phyloP scores from a whole-genome alignment of 768 basidiomycete genomes.

The Kwoniella newhampshirensis region DNA sequence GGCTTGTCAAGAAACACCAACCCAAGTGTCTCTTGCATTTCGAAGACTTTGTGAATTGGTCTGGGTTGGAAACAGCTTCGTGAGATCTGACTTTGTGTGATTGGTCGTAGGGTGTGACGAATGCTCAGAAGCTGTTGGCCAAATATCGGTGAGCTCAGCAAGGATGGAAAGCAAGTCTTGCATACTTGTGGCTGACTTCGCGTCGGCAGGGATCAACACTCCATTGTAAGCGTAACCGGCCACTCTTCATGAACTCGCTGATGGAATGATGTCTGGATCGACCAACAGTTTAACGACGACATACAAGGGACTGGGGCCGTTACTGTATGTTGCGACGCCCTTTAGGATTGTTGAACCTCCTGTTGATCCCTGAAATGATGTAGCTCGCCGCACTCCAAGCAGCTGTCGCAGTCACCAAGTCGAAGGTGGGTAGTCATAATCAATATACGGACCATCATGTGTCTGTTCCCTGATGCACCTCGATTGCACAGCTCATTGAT shows the following conservation, averaged over 20 bases:
- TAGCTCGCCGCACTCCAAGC: constrained; percentile 51
- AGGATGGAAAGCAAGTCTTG: constrained; percentile 7
- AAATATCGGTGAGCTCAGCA: constrained; percentile 35
- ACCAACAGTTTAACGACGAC: constrained; percentile 69
- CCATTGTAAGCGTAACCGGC: constrained; percentile 28
- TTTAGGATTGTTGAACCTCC: neutral
- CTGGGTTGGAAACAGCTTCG: neutral
- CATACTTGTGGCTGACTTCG: neutral
- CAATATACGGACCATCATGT: too few species aligned
- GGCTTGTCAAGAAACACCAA: constrained; percentile 70
- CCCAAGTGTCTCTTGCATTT: constrained; percentile 70
- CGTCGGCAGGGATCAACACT: constrained; percentile 23
- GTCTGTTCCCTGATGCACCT: neutral
- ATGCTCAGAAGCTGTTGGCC: constrained; percentile 68
- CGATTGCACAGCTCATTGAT: constrained; percentile 60
- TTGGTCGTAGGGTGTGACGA: constrained; percentile 59
- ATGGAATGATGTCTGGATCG: too few species aligned
- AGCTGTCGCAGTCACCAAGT: constrained; percentile 58
- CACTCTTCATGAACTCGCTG: too few species aligned
- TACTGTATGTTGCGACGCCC: constrained; percentile 48
- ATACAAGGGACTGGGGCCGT: constrained; percentile 58
- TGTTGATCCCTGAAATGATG: neutral
- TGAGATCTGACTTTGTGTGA: neutral
- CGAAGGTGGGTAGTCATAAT: constrained; percentile 58
- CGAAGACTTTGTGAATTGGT: constrained; percentile 66